Conservation (phyloP, 116 monocot species). For the Papilionanthe hybrid region DNA sequence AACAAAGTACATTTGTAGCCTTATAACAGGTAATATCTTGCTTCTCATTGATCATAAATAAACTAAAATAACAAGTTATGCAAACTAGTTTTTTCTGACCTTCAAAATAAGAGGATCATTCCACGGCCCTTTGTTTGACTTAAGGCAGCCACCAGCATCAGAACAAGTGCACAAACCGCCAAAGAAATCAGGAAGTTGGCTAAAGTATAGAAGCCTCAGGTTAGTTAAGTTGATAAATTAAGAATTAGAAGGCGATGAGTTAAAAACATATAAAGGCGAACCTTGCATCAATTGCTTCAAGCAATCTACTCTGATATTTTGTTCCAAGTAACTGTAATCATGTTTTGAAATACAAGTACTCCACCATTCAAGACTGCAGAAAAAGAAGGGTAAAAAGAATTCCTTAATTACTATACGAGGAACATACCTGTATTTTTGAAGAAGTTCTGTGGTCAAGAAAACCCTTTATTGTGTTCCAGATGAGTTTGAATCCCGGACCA, state of each 20-base stretch:
- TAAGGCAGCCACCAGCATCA: constrained; percentile 49
- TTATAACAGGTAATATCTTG: not conserved
- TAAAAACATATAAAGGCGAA: not conserved
- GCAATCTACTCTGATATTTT: constrained; percentile 39
- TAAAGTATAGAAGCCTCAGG: constrained; percentile 10
- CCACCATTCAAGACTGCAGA: not conserved
- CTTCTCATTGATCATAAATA: not conserved
- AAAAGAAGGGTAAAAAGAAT: not conserved
- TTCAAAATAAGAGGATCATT: constrained; percentile 59
- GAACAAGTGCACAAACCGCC: constrained; percentile 60
- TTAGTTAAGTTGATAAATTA: not conserved
- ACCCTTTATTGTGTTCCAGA: constrained; percentile 46
- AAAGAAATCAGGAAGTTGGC: constrained; percentile 66
- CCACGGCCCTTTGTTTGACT: constrained; percentile 67
- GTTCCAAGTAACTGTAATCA: constrained; percentile 31
- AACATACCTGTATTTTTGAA: constrained; percentile 40
- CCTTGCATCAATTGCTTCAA: constrained; percentile 45
- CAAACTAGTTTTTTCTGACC: constrained; percentile 17
- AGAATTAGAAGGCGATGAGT: not conserved
- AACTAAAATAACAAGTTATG: not conserved
- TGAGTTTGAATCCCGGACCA: constrained; percentile 35
- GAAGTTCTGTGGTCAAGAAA: constrained; percentile 45
- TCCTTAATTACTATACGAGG: not conserved
- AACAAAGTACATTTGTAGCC: not conserved
- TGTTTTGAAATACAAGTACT: constrained; percentile 2